A percentile compares a stretch with the other conserved stretches of the same genome.
These are phyloP conservation scores for Cutaneotrichosporon sp. DNA, from an alignment of 1,284 basidiomycete genomes.

Conservation along the genomic window DNA sequence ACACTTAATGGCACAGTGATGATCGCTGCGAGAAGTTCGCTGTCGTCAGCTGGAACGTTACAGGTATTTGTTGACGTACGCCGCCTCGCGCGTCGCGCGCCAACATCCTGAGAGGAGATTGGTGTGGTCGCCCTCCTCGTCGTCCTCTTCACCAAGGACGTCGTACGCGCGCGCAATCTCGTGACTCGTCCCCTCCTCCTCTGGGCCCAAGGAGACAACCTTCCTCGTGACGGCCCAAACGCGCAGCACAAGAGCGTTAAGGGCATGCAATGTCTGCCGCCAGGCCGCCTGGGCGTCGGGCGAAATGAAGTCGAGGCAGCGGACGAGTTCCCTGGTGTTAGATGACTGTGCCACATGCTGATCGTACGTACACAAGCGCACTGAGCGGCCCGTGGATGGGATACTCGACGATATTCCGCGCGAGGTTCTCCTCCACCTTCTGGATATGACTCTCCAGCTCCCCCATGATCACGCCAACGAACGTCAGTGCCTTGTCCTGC, in stretches of 20 bases:
- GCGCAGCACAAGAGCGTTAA: slow-evolving; percentile 32
- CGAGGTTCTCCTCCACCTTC: slow-evolving; percentile 37
- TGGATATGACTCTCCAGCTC: slow-evolving; percentile 36
- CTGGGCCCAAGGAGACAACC: slow-evolving; percentile 43
- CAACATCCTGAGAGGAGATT: slow-evolving; percentile 50
- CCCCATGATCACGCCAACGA: slow-evolving; percentile 31
- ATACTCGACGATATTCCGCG: slow-evolving; percentile 35
- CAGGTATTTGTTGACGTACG: slow-evolving; percentile 30
- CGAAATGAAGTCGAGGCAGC: slow-evolving; percentile 25
- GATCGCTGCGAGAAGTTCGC: slow-evolving; percentile 44
- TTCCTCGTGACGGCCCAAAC: slow-evolving; percentile 45
- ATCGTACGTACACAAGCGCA: slow-evolving; percentile 37
- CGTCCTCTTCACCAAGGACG: slow-evolving; percentile 37
- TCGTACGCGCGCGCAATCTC: slow-evolving; percentile 52
- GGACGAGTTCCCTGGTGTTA: slow-evolving; percentile 31
- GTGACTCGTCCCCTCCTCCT: slow-evolving; percentile 38
- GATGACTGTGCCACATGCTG: background rate
- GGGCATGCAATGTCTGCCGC: slow-evolving; percentile 31
- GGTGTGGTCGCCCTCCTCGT: slow-evolving; percentile 41
- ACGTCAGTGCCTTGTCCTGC: slow-evolving; percentile 21
- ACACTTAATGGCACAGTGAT: slow-evolving; percentile 28
- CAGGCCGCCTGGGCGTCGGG: slow-evolving; percentile 24
- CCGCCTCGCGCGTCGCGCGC: slow-evolving; percentile 50
- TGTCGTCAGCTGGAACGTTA: slow-evolving; percentile 17
- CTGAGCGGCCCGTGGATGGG: slow-evolving; percentile 48